A percentile compares a stretch with the other conserved stretches of the same genome.
Evolutionary conservation across 169 alveolate species (phyloP).

Genomic region (Babesia bigemina): DNA sequence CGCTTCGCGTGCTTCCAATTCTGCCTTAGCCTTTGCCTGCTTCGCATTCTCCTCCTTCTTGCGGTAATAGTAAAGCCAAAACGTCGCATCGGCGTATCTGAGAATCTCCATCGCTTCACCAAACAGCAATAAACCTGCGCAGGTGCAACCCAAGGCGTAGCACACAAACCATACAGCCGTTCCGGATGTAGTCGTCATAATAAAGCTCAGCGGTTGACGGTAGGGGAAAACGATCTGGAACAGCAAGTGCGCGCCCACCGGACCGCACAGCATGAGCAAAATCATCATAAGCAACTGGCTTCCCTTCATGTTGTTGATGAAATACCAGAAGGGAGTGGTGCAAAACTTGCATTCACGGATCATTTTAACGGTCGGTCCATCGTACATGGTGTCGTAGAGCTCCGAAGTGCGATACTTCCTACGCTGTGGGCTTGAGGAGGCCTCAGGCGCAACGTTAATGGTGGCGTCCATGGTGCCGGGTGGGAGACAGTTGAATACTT

Average conservation of each 20-base stretch:
- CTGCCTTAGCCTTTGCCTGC: background rate
- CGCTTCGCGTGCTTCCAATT: background rate
- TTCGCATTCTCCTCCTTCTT: background rate
- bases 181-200: background rate
- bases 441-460: too few species aligned
- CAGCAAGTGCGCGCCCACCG: constrained; percentile 1
- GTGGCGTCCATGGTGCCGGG: too few species aligned
- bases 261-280: background rate
- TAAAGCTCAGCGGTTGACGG: background rate
- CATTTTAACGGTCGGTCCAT: constrained; percentile 1
- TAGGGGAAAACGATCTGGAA: background rate
- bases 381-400: constrained; percentile 4
- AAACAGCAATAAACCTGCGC: constrained; percentile 1
- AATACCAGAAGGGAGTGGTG: constrained; percentile 12
- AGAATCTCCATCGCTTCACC: constrained; percentile 7
- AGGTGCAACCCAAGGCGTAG: background rate
- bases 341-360: constrained; percentile 5
- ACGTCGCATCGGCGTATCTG: background rate
- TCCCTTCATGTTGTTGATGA: constrained; percentile 9
- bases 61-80: constrained; percentile 1
- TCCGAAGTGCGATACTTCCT: background rate
- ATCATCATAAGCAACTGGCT: background rate
- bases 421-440: too few species aligned
- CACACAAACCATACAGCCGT: background rate
- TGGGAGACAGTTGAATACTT: too few species aligned